These are phyloP conservation scores for Salix viminalis DNA, from an alignment of 345 rosid genomes.

Conservation along the genomic window DNA sequence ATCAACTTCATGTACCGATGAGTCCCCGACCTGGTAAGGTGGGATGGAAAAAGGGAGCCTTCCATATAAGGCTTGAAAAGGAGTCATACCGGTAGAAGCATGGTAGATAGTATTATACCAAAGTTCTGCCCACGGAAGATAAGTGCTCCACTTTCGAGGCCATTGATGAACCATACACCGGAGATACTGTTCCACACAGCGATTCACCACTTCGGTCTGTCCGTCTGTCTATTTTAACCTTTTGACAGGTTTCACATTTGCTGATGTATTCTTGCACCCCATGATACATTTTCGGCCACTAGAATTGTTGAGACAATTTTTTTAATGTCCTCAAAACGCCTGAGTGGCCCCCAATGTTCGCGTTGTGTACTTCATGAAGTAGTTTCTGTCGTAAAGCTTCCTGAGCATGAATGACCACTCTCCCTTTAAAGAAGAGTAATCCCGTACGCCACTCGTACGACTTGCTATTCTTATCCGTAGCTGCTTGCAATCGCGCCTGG, in stretches of 20 bases:
- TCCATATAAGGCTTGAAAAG: not conserved
- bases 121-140: not conserved
- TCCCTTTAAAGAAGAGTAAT: not conserved
- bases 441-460: too few relatives aligned
- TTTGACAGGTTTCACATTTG: too few relatives aligned
- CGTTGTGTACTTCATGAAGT: fast-evolving
- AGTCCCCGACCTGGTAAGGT: too few relatives aligned
- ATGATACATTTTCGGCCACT: not conserved
- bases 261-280: not conserved
- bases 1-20: too few relatives aligned
- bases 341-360: not conserved
- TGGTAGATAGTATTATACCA: not conserved
- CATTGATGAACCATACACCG: too few relatives aligned
- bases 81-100: not conserved
- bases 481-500: too few relatives aligned
- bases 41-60: fast-evolving
- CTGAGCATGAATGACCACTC: not conserved
- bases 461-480: too few relatives aligned
- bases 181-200: too few relatives aligned
- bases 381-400: fast-evolving
- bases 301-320: too few relatives aligned
- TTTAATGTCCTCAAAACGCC: not conserved
- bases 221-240: too few relatives aligned
- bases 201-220: too few relatives aligned
- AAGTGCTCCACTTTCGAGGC: not conserved